Conservation (phyloP, 1,284 basidiomycete genomes). For the Cronartium quercuum region DNA sequence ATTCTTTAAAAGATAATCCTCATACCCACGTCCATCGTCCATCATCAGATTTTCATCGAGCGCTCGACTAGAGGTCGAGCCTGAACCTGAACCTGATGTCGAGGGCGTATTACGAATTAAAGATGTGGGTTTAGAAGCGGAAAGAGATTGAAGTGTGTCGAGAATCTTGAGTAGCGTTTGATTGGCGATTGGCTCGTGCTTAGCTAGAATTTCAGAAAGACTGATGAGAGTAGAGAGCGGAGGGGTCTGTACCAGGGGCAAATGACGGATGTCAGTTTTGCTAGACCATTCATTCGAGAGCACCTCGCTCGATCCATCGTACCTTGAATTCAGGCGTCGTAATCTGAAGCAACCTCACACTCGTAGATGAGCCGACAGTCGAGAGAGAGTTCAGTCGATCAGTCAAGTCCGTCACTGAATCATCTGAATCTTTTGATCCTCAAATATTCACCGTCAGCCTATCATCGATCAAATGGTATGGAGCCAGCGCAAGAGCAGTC, state of each 20-base stretch:
- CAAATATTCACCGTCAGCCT: too few relatives aligned
- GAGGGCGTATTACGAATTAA: conserved; percentile 5
- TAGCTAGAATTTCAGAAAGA: conserved; percentile 86
- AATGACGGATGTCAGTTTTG: background rate
- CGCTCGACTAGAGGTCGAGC: background rate
- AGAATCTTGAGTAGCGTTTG: conserved; percentile 82
- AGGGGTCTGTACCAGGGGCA: conserved; percentile 62
- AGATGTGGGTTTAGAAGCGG: conserved; percentile 26
- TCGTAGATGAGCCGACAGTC: conserved; percentile 1
- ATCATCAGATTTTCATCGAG: conserved; percentile 18
- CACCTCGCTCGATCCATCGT: background rate
- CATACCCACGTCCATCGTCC: conserved; percentile 34
- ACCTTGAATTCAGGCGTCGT: conserved; percentile 37
- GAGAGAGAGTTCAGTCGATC: conserved; percentile 23
- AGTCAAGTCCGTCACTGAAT: conserved; percentile 21
- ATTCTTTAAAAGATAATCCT: conserved; percentile 32
- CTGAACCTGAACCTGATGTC: background rate
- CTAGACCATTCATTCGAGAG: background rate
- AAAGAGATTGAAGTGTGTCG: conserved; percentile 80
- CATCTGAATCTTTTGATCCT: conserved; percentile 23
- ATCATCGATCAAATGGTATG: background rate
- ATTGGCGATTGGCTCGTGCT: conserved; percentile 84
- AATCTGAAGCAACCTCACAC: conserved; percentile 13
- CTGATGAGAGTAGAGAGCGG: conserved; percentile 84
- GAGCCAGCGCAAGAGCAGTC: background rate